Percentiles rank a stretch among this genome's conserved stretches.
phyloP scores from a whole-genome alignment of 257 asterid genomes.

The Solanum rostratum region DNA sequence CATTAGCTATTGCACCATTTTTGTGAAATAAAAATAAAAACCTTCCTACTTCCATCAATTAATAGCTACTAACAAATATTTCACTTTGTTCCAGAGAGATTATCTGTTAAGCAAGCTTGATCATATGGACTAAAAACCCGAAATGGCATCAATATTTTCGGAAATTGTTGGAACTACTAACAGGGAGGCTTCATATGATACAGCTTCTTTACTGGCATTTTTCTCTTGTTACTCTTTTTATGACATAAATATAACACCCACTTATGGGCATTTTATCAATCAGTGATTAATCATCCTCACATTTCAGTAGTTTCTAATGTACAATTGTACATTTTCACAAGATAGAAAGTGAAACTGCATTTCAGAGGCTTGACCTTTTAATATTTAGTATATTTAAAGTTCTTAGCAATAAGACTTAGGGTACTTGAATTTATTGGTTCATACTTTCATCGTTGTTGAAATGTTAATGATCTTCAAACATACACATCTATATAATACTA shows the following conservation, averaged over 20 bases:
- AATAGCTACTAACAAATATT: background rate
- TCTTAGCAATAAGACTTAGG: background rate
- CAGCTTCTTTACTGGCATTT: background rate
- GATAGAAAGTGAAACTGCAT: background rate
- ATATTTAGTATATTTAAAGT: background rate
- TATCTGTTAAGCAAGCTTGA: constrained; percentile 46
- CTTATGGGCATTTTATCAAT: background rate
- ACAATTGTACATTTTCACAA: background rate
- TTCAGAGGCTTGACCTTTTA: background rate
- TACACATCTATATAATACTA: too few relatives aligned
- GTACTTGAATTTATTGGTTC: background rate
- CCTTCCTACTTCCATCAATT: too few relatives aligned
- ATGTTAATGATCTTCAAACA: too few relatives aligned
- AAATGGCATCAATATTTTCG: background rate
- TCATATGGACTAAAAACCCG: background rate
- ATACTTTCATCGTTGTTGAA: too few relatives aligned
- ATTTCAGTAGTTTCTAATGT: background rate
- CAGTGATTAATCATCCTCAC: background rate
- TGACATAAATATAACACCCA: background rate
- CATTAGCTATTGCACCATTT: too few relatives aligned
- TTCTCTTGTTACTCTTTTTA: background rate
- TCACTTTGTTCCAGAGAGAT: constrained; percentile 39
- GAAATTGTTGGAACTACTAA: background rate
- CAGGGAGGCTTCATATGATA: background rate
- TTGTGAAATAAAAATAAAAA: too few relatives aligned